Conservation (phyloP, 192 early-diverging fungal species). For the Rhizophlyctis rosea region DNA sequence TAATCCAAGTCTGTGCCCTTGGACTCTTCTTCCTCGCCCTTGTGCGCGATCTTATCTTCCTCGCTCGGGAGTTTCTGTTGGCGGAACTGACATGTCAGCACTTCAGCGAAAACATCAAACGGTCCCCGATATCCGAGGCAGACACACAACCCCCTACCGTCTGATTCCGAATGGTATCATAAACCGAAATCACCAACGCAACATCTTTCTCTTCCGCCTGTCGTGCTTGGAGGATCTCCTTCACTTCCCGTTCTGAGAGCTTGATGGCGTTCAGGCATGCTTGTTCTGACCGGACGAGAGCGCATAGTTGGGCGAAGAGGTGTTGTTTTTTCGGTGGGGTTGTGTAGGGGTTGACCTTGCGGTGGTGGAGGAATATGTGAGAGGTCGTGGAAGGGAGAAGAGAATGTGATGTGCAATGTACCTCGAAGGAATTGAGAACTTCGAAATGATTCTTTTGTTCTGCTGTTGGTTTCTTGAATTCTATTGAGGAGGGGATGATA, state of each 20-base stretch:
- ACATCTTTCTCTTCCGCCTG: slow-evolving; percentile 50
- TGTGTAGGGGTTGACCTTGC: slow-evolving; percentile 45
- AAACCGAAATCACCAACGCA: slow-evolving; percentile 43
- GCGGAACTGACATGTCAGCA: too few relatives aligned
- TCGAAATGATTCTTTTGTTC: slow-evolving; percentile 51
- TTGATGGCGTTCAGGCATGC: slow-evolving; percentile 49
- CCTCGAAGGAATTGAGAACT: slow-evolving; percentile 28
- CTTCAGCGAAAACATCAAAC: neutral
- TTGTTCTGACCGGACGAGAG: slow-evolving; percentile 42
- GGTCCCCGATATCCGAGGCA: neutral
- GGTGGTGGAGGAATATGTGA: neutral
- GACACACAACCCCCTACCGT: slow-evolving; percentile 28
- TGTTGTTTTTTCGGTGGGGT: slow-evolving; percentile 56
- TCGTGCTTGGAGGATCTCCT: slow-evolving; percentile 47
- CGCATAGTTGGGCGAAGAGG: slow-evolving; percentile 46
- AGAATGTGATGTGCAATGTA: neutral
- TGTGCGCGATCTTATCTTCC: slow-evolving; percentile 49
- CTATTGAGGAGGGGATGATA: slow-evolving; percentile 49
- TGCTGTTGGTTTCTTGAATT: slow-evolving; percentile 52
- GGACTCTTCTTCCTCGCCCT: slow-evolving; percentile 51
- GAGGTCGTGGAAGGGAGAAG: neutral
- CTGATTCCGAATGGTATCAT: slow-evolving; percentile 58
- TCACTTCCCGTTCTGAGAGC: slow-evolving; percentile 42
- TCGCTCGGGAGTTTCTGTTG: slow-evolving; percentile 41
- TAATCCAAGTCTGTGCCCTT: slow-evolving; percentile 54